Percentiles rank a stretch among this genome's conserved stretches.
These are phyloP conservation scores for Termitomyces sp. DNA, from an alignment of 768 basidiomycete genomes.

Conservation along the genomic window DNA sequence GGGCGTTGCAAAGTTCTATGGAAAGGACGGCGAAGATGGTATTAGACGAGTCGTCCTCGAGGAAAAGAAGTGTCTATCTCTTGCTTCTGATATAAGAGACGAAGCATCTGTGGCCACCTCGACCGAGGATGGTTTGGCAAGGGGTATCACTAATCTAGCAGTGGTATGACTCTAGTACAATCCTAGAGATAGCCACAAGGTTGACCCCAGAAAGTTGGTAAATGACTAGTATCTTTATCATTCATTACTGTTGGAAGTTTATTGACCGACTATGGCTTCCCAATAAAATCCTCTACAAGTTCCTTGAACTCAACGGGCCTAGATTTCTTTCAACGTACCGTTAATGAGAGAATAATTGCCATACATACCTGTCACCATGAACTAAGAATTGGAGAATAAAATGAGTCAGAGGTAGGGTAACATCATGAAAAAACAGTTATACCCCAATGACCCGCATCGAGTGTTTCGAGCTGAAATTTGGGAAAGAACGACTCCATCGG, in stretches of 20 bases:
- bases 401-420: not conserved
- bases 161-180: not conserved
- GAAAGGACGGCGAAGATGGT: conserved; percentile 17
- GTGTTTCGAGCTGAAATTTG: conserved; percentile 49
- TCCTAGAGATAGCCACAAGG: not conserved
- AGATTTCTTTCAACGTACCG: not conserved
- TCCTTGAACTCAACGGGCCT: conserved; percentile 49
- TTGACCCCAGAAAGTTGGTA: no score
- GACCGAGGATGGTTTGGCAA: not conserved
- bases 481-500: conserved; percentile 70
- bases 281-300: conserved; percentile 23
- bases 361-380: conserved; percentile 60
- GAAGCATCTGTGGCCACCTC: no score
- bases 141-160: not conserved
- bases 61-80: conserved; percentile 1
- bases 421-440: conserved; percentile 19
- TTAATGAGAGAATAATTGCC: not conserved
- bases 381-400: conserved; percentile 34
- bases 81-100: not conserved
- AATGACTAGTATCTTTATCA: not conserved
- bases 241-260: not conserved
- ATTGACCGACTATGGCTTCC: not conserved
- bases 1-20: conserved; percentile 36
- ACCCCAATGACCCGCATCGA: conserved; percentile 87
- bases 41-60: conserved; percentile 5